Percentiles rank a stretch among this genome's conserved stretches.
Conservation (phyloP, 179 eudicot genomes). For the Beta macrorhiza region DNA sequence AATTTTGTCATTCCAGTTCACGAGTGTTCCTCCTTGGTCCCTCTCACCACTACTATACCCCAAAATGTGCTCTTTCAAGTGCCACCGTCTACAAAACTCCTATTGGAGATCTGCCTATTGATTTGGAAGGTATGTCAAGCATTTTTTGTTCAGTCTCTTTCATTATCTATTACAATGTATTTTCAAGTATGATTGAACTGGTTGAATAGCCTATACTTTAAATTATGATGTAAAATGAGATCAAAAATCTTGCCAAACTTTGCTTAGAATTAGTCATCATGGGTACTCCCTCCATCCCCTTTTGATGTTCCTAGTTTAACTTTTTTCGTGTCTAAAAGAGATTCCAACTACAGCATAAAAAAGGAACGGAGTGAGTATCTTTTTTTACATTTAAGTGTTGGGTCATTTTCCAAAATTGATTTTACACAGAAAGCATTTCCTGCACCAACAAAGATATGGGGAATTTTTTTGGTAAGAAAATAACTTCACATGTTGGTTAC, state of each 20-base stretch:
- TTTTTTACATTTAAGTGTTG: too few relatives aligned
- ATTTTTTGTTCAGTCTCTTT: background rate
- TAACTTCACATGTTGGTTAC: background rate
- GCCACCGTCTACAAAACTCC: conserved; percentile 96
- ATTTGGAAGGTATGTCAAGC: conserved; percentile 66
- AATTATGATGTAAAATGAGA: background rate
- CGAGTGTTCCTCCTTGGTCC: conserved; percentile 94
- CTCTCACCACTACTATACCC: conserved; percentile 95
- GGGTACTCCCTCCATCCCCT: too few relatives aligned
- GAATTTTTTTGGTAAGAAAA: background rate
- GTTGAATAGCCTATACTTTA: background rate
- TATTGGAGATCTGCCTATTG: conserved; percentile 83
- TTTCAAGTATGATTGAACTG: conserved; percentile 8
- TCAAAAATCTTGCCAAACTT: background rate
- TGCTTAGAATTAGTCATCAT: background rate
- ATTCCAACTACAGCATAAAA: too few relatives aligned
- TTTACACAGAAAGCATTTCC: too few relatives aligned
- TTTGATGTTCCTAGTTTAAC: too few relatives aligned
- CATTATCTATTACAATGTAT: background rate
- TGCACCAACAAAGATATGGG: background rate
- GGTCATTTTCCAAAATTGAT: too few relatives aligned
- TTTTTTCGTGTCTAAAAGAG: too few relatives aligned
- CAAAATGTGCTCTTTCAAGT: conserved; percentile 87
- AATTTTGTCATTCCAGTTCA: conserved; percentile 41
- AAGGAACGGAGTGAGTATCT: background rate